A percentile compares a stretch with the other conserved stretches of the same genome.
These are phyloP conservation scores for Alternaria viburni DNA, from an alignment of 2,329 filamentous ascomycete species.

Conservation along the genomic window DNA sequence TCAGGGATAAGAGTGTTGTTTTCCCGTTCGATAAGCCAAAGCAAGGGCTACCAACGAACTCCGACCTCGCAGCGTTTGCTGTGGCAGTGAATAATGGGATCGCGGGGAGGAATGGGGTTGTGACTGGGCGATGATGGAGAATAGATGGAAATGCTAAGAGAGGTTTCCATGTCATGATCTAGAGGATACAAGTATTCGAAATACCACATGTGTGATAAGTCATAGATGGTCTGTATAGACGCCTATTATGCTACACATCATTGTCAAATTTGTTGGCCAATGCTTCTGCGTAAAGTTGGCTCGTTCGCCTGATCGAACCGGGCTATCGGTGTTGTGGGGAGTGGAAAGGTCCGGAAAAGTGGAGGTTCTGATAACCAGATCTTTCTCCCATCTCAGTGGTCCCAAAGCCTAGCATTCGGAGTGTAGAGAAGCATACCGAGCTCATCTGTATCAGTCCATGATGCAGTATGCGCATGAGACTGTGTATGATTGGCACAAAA, in stretches of 20 bases:
- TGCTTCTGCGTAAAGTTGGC: not conserved
- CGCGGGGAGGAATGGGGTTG: slow-evolving; percentile 36
- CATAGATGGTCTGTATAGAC: not conserved
- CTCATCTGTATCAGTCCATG: not conserved
- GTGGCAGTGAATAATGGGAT: slow-evolving; percentile 47
- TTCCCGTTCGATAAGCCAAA: slow-evolving; percentile 39
- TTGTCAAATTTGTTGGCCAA: not conserved
- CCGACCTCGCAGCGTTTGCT: slow-evolving; percentile 41
- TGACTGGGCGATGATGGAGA: slow-evolving; percentile 23
- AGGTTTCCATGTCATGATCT: not conserved
- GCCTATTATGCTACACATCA: not conserved
- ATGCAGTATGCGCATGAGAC: not conserved
- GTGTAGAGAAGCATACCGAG: not conserved
- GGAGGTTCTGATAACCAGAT: not conserved
- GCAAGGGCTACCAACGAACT: slow-evolving; percentile 24
- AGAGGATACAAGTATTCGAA: not conserved
- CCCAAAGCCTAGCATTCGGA: not conserved
- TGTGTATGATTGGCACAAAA: not conserved
- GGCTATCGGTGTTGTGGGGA: not conserved
- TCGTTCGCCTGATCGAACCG: not conserved
- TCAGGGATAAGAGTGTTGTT: slow-evolving; percentile 39
- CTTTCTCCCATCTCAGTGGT: not conserved
- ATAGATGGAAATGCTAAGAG: not conserved
- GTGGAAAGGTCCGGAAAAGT: not conserved
- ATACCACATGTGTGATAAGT: not conserved